Percentiles rank a stretch among this genome's conserved stretches.
Conservation (phyloP, 352 stramenopile genomes). For the Blastocystis hominis region DNA sequence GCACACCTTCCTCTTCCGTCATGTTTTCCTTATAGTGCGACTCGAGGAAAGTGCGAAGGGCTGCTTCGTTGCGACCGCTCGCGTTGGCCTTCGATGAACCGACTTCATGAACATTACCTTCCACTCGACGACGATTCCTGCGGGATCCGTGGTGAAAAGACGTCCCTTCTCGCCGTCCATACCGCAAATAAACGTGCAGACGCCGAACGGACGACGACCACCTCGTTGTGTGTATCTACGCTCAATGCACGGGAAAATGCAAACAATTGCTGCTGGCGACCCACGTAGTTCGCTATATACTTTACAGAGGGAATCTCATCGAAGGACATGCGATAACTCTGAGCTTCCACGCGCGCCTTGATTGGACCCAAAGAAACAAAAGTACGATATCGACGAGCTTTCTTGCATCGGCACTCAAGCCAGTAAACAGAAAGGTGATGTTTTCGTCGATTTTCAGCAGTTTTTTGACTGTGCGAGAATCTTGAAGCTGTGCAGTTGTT, state of each 20-base stretch:
- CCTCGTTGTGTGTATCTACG: conserved; percentile 53
- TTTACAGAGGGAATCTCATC: conserved; percentile 52
- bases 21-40: conserved; percentile 30
- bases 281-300: conserved; percentile 57
- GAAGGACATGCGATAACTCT: conserved; percentile 48
- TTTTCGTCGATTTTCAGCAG: conserved; percentile 53
- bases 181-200: conserved; percentile 52
- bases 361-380: not conserved
- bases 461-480: conserved; percentile 45
- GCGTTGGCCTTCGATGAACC: conserved; percentile 13
- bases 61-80: conserved; percentile 4
- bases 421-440: conserved; percentile 52
- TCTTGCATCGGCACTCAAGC: conserved; percentile 47
- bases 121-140: conserved; percentile 40
- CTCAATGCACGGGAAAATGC: not conserved
- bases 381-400: conserved; percentile 51
- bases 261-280: conserved; percentile 48
- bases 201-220: conserved; percentile 55
- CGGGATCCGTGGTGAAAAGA: conserved; percentile 47
- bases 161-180: conserved; percentile 23
- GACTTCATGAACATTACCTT: not conserved
- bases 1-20: conserved; percentile 29
- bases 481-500: conserved; percentile 47
- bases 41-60: conserved; percentile 28
- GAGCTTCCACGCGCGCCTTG: conserved; percentile 51